A percentile compares a stretch with the other conserved stretches of the same genome.
Evolutionary conservation across 768 basidiomycete species (phyloP).

Genomic region (Cystofilobasidium bisporidii): DNA sequence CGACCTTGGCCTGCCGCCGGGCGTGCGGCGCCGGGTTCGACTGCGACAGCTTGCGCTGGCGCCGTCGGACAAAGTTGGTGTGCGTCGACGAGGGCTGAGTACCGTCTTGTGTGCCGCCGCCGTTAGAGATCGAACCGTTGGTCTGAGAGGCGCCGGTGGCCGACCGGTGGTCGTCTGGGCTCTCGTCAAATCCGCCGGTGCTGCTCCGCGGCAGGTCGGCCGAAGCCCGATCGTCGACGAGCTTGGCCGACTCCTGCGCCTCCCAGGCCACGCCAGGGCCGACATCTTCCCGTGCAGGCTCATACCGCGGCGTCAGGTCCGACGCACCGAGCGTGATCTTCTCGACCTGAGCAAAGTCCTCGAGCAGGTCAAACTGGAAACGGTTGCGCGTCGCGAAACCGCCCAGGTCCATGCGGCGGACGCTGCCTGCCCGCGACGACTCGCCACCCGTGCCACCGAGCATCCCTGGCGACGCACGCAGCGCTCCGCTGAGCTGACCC

Average conservation of each 20-base stretch:
- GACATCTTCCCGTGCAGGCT: not conserved
- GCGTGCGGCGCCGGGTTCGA: constrained; percentile 48
- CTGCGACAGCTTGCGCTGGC: constrained; percentile 80
- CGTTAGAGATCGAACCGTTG: constrained; percentile 26
- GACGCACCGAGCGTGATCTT: constrained; percentile 21
- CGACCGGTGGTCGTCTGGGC: not conserved
- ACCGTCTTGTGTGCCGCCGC: constrained; percentile 30
- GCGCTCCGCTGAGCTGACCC: not conserved
- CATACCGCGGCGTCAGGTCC: constrained; percentile 6
- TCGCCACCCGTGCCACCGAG: constrained; percentile 20
- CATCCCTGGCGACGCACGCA: not conserved
- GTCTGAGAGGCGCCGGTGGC: constrained; percentile 12
- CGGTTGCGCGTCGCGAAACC: constrained; percentile 47
- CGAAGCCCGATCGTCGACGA: not conserved
- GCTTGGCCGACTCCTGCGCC: not conserved
- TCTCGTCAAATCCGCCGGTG: constrained; percentile 10
- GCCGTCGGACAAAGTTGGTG: constrained; percentile 42
- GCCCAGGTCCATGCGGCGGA: constrained; percentile 59
- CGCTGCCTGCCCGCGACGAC: constrained; percentile 41
- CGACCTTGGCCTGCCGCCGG: constrained; percentile 63
- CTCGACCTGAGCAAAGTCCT: constrained; percentile 65
- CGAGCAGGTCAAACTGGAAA: constrained; percentile 68
- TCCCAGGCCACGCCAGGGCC: not conserved
- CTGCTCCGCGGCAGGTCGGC: not conserved
- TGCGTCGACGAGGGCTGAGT: not conserved